Evolutionary conservation across 2,329 filamentous ascomycete species (phyloP), one percentile per base, ranked within the genome.

Genomic region (Trichoderma cornu-damae): DNA sequence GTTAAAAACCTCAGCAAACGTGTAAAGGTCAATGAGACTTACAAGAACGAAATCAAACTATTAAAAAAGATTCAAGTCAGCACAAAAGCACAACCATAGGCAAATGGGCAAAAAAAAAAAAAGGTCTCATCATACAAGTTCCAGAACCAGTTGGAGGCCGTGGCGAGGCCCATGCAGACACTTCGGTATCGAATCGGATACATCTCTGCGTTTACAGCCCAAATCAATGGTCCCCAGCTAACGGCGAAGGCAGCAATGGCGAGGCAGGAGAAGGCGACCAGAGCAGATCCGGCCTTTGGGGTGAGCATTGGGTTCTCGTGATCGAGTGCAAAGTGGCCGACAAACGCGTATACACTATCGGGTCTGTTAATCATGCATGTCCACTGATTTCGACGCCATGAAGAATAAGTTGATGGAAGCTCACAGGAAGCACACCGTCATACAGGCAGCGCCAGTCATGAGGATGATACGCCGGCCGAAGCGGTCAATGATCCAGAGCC

Each of bases 401-500:
- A 16, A 11, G 28, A 26, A 30, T 16, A 0, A 20, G 11, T n/a
- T n/a, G n/a, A n/a, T n/a, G 34, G 22, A 16, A 18, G 22, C 51
- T 55, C 38, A 55, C 51, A 55, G 51, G 42, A 55, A 55, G 32
- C 51, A 55, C 51, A 55, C 38, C 51, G 47, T 55, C 51, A 55
- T 55, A 40, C 51, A 55, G 12, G 43, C 22, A 20, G 42, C 51
- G 6, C 51, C 51, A 11, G 34, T 12, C 32, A 55, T 55, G 40
- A 55, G 51, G 18, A 43, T 55, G 2, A 38, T 24, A 11, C 51
- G 51, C 14, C 51, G 42, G 11, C 51, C 51, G 32, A 47, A 55
- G 12, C 51, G 51, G 20, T 24, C 30, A 38, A 55, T 55, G 16
- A 55, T 46, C 40, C 40, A 55, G 11, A 55, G 51, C 3, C 51